These are phyloP conservation scores for Rutstroemia sp. DNA, from an alignment of 2,329 filamentous ascomycete species.

Conservation along the genomic window DNA sequence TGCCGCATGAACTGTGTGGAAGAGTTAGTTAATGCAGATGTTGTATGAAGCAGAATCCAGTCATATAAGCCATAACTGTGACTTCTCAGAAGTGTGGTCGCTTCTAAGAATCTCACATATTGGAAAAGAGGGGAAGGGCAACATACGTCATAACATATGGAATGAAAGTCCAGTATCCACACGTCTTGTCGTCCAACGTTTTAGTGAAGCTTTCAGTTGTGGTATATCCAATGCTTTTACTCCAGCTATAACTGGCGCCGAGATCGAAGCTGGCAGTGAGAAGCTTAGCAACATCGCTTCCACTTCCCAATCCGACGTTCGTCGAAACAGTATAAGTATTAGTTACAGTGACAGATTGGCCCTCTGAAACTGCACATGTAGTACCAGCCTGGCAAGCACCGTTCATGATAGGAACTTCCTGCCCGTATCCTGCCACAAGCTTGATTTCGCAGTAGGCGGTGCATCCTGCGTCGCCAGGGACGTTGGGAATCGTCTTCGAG, in stretches of 20 bases:
- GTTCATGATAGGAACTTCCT: background rate
- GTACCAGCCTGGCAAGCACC: background rate
- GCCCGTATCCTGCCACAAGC: background rate
- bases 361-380: background rate
- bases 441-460: background rate
- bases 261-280: background rate
- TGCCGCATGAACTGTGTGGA: background rate
- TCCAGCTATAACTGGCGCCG: background rate
- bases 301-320: background rate
- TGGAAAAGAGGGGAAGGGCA: background rate
- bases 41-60: too few relatives aligned
- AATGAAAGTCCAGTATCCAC: conserved; percentile 4
- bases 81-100: too few relatives aligned
- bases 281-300: background rate
- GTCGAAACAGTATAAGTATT: background rate
- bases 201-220: background rate
- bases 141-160: background rate
- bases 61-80: too few relatives aligned
- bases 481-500: background rate
- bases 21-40: background rate
- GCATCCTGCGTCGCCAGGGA: too few relatives aligned
- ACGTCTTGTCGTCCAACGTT: background rate
- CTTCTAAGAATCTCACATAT: too few relatives aligned
- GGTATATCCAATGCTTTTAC: background rate
- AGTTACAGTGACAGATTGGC: background rate